Evolutionary conservation across 2,329 filamentous ascomycete species (phyloP).

Genomic region (Fusarium annulatum): DNA sequence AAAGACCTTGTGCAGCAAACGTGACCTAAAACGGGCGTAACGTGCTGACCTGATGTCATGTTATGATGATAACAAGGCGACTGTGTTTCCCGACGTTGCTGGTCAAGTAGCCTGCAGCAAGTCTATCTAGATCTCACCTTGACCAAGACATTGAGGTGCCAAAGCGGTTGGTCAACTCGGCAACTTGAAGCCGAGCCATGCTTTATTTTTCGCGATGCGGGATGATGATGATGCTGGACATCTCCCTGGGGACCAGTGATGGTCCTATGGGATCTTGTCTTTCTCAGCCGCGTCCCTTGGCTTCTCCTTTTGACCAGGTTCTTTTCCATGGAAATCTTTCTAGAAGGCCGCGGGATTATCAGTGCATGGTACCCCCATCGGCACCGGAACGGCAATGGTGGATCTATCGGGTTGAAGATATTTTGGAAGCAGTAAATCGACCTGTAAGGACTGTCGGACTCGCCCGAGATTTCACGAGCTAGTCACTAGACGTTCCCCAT

Average conservation of each 20-base stretch:
- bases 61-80: constrained; percentile 24
- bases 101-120: neutral
- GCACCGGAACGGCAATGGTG: constrained; percentile 29
- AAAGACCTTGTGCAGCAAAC: constrained; percentile 31
- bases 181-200: constrained; percentile 26
- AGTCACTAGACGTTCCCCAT: constrained; percentile 18
- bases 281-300: constrained; percentile 1
- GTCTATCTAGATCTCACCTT: constrained; percentile 3
- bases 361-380: constrained; percentile 23
- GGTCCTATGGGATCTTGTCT: constrained; percentile 15
- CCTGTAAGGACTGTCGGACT: constrained; percentile 9
- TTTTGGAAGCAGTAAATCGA: neutral
- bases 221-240: constrained; percentile 17
- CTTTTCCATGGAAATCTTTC: constrained; percentile 26
- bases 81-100: constrained; percentile 12
- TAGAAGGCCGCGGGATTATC: constrained; percentile 38
- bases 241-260: neutral
- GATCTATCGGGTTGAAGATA: neutral
- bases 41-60: constrained; percentile 40
- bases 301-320: constrained; percentile 7
- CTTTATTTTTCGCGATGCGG: constrained; percentile 6
- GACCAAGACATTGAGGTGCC: constrained; percentile 8
- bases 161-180: constrained; percentile 20
- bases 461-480: constrained; percentile 2
- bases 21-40: constrained; percentile 26